Percentiles rank a stretch among this genome's conserved stretches.
Conservation (phyloP, 441 rosid genomes). For the Theobroma grandiflorum region DNA sequence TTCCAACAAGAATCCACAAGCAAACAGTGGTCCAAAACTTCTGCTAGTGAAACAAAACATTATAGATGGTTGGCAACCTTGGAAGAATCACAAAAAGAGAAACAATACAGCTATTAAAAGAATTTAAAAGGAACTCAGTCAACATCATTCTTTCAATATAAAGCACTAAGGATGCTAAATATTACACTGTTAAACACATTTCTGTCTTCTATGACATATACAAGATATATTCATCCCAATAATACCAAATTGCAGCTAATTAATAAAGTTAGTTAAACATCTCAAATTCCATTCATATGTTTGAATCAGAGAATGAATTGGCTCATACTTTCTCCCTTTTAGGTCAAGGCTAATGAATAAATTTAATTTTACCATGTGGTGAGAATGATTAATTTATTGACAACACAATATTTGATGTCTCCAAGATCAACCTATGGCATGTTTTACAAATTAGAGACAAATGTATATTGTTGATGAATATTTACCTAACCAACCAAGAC, state of each 20-base stretch:
- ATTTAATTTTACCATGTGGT: neutral
- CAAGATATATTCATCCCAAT: conserved; percentile 7
- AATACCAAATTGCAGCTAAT: conserved; percentile 4
- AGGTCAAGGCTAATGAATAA: conserved; percentile 2
- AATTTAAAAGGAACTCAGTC: neutral
- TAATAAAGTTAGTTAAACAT: neutral
- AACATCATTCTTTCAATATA: neutral
- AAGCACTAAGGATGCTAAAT: conserved; percentile 5
- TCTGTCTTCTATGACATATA: neutral
- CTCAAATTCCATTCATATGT: conserved; percentile 11
- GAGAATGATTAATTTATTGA: neutral
- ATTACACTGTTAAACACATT: neutral
- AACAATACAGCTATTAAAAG: neutral
- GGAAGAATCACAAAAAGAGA: conserved; percentile 3
- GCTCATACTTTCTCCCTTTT: conserved; percentile 9
- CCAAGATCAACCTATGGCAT: conserved; percentile 1
- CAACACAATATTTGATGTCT: conserved; percentile 4
- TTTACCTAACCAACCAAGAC: neutral
- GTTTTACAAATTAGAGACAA: neutral
- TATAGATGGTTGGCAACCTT: neutral
- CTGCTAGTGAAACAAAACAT: neutral
- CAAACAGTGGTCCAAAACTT: conserved; percentile 1
- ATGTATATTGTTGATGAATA: neutral
- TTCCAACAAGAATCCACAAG: conserved; percentile 8
- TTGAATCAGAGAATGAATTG: neutral